Evolutionary conservation across 371 early-diverging fungal genomes (phyloP), one percentile per base, ranked within the genome.

Genomic region (Lichtheimia ramosa): DNA sequence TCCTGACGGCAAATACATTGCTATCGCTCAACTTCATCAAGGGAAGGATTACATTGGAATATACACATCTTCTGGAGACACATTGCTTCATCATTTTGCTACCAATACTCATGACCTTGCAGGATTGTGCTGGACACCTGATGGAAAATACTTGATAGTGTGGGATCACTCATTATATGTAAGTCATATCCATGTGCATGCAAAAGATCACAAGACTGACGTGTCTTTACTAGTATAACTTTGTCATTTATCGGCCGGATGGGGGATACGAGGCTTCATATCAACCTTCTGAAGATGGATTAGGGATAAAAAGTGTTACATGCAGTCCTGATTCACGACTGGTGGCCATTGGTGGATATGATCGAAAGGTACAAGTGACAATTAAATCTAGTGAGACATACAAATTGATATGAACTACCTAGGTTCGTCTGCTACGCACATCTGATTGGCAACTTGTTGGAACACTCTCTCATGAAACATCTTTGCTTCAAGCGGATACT

Each of bases 101-200:
- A 59, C 87, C 7, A 89, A 89, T 24, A 91, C 91, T 0, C 62
- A 66, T 1, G 94, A 95, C 66, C 49, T 87, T 34, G 82, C 79
- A 10, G 84, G 89, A 52, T 54, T 94, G 5, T 68, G 72, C 46
- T 94, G 94, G 94, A 94, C 95, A 5, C 94, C 94, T 4, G 86
- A 94, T 64, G 92, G 94, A 24, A 75, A 81, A 52, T 91, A 71
- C 54, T 72, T 95, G 39, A 89, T 80, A 1, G 87, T 82, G 5
- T 92, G 89, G 90, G 93, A 94, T 48, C 72, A 70, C 42, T 72
- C 71, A 24, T 48, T 82, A 39, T 70, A 79, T 58, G 82, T 84
- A 70, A 69, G 70, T 65, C 59, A 18, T 54, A 39, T 24, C 43
- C 43, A 49, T 52, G 42, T 41, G 13, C 62, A 55, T 13, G 16